Evolutionary conservation across 2,329 filamentous ascomycete genomes (phyloP), one percentile per base, ranked within the genome.

Genomic region (Pestalotiopsis sp.): DNA sequence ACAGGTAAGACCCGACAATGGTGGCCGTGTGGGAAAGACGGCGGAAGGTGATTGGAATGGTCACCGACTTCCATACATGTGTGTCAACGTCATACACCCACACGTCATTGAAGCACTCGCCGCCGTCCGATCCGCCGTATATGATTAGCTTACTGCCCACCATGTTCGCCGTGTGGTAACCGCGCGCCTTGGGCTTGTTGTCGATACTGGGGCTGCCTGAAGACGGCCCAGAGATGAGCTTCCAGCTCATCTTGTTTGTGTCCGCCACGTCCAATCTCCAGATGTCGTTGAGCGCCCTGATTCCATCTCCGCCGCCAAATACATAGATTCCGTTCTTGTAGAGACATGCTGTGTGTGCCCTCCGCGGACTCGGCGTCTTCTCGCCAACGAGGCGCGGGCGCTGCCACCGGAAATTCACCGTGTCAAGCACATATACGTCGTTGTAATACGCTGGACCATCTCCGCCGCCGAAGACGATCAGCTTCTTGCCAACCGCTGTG

Each of bases 121-220:
- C 88, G 71, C 90, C 90, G 75, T 92, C 90, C 3, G 88, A 91
- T 40, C 90, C 90, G 52, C 90, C 90, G 75, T 87, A 92, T 73
- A 92, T 89, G 76, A 92, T 91, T 69, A 92, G 85, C 79, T 92
- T 92, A 78, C 85, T 86, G 70, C 89, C 89, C 57, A 92, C 89
- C 85, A 92, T 91, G 75, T 92, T 92, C 70, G 90, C 89, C 4
- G 90, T 92, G 77, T 92, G 90, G 75, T 92, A 92, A 64, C 90
- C 90, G 62, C 90, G 82, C 22, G 90, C 88, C 75, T 89, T 90
- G 22, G 90, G 90, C 60, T 84, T 71, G 40, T 68, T 71, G 58
- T 72, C 72, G 24, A 69, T 70, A 13, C 65, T 61, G 2, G 71
- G 57, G 24, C 66, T 69, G 65, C 62, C 65, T 2, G 76, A 73